phyloP scores from a whole-genome alignment of 176 grass and related monocot species.

The Triticum dicoccoides region DNA sequence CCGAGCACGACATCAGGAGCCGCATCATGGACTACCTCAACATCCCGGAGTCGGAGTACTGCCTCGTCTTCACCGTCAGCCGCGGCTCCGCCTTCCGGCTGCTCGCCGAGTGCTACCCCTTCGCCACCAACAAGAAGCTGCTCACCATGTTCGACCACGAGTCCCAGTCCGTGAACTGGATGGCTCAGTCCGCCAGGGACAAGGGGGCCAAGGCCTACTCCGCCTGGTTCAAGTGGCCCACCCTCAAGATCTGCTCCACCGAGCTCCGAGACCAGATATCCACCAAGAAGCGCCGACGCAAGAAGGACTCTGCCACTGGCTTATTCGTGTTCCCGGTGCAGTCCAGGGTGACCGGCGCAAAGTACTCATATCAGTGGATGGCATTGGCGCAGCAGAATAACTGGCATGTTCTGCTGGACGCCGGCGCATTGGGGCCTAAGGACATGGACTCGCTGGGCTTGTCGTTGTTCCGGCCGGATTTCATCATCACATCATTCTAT shows the following conservation, averaged over 20 bases:
- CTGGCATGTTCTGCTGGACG: conserved; percentile 97
- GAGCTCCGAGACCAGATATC: conserved; percentile 85
- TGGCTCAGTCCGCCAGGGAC: conserved; percentile 74
- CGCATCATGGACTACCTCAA: conserved; percentile 99
- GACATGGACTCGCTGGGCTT: conserved; percentile 97
- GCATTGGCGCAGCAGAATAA: conserved; percentile 98
- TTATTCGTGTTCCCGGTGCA: conserved; percentile 97
- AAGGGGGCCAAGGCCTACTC: conserved; percentile 88
- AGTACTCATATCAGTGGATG: conserved; percentile 99
- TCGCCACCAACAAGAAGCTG: conserved; percentile 85
- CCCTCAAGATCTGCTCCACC: conserved; percentile 77
- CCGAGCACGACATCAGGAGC: conserved; percentile 68
- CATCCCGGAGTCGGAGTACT: conserved; percentile 93
- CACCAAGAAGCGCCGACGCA: conserved; percentile 78
- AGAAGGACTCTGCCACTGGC: conserved; percentile 76
- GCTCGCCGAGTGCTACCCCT: conserved; percentile 91
- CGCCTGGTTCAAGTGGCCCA: conserved; percentile 89
- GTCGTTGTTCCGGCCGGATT: conserved; percentile 91
- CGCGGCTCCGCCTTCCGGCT: conserved; percentile 93
- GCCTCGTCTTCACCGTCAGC: conserved; percentile 89
- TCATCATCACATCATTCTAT: conserved; percentile 98
- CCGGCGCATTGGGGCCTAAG: conserved; percentile 92
- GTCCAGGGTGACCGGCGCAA: conserved; percentile 90
- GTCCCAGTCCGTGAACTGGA: conserved; percentile 95
- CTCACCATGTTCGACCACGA: conserved; percentile 99